These are phyloP conservation scores for Vigna trinervia DNA, from an alignment of 306 rosid species.

Conservation along the genomic window DNA sequence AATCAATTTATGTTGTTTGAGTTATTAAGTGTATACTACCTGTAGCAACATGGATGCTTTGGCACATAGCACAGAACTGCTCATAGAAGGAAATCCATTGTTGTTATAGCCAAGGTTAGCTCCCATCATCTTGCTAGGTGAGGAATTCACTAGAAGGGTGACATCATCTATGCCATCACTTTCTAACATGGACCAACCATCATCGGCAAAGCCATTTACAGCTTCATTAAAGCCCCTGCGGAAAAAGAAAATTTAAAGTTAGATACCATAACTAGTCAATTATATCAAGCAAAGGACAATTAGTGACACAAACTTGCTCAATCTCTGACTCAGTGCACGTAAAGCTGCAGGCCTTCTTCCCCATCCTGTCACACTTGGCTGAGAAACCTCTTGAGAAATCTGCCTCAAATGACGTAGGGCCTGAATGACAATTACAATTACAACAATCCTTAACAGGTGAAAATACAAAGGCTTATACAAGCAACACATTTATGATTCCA, in stretches of 20 bases:
- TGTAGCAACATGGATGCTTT: constrained; percentile 97
- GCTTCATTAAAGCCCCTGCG: constrained; percentile 99
- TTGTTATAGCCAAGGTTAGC: constrained; percentile 63
- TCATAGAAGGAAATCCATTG: constrained; percentile 78
- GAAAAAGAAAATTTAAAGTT: constrained; percentile 20
- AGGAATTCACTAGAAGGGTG: constrained; percentile 87
- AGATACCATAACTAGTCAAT: neutral
- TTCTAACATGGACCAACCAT: constrained; percentile 96
- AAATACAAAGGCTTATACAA: constrained; percentile 7
- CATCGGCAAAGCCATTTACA: constrained; percentile 88
- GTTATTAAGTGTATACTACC: constrained; percentile 46
- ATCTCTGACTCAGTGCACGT: constrained; percentile 82
- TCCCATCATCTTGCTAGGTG: constrained; percentile 90
- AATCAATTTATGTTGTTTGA: neutral
- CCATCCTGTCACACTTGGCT: constrained; percentile 92
- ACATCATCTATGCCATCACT: constrained; percentile 97
- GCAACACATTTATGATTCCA: neutral
- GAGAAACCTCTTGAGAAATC: constrained; percentile 96
- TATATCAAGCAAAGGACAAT: constrained; percentile 30
- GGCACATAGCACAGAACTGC: constrained; percentile 84
- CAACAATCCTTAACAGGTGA: neutral
- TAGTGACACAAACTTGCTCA: constrained; percentile 72
- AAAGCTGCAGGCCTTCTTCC: constrained; percentile 95
- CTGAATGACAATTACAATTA: constrained; percentile 53
- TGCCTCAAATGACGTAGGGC: constrained; percentile 93